Evolutionary conservation across 257 asterid genomes (phyloP).

Genomic region (Avicennia marina): DNA sequence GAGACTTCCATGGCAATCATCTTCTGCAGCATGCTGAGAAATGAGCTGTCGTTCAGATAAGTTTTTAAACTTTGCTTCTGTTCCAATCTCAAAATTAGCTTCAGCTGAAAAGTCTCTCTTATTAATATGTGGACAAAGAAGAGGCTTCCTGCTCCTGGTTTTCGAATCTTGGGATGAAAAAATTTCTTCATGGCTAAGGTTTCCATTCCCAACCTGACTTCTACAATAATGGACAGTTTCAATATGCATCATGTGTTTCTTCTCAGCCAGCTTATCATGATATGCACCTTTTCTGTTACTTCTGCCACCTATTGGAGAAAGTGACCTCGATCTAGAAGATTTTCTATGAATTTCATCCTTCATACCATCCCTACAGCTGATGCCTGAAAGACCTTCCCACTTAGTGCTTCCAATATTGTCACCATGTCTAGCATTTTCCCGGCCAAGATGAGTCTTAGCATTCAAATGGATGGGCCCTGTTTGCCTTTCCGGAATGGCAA

Average conservation of each 20-base stretch:
- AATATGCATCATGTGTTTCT: slow-evolving; percentile 14
- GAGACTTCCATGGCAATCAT: slow-evolving; percentile 13
- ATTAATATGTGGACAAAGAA: slow-evolving; percentile 16
- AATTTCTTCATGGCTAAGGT: slow-evolving; percentile 23
- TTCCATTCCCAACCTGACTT: slow-evolving; percentile 32
- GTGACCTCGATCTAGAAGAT: slow-evolving; percentile 40
- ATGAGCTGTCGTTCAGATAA: slow-evolving; percentile 22
- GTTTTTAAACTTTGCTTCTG: slow-evolving; percentile 27
- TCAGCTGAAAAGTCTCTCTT: slow-evolving; percentile 29
- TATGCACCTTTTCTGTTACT: slow-evolving; percentile 25
- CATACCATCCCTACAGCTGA: slow-evolving; percentile 48
- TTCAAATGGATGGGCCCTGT: slow-evolving; percentile 17
- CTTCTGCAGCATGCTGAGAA: slow-evolving; percentile 24
- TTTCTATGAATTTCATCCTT: slow-evolving; percentile 27
- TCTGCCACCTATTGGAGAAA: slow-evolving; percentile 38
- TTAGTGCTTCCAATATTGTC: slow-evolving; percentile 23
- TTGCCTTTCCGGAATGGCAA: slow-evolving; percentile 38
- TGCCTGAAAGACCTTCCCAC: slow-evolving; percentile 31
- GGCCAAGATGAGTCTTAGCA: slow-evolving; percentile 18
- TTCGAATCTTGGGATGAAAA: slow-evolving; percentile 26
- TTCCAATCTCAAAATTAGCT: slow-evolving; percentile 31
- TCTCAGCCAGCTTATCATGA: slow-evolving; percentile 21
- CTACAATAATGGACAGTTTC: slow-evolving; percentile 20
- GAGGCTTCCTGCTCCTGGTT: slow-evolving; percentile 36
- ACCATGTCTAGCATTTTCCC: slow-evolving; percentile 16